phyloP scores from a whole-genome alignment of 2,329 filamentous ascomycete genomes.

The Raffaelea deltoideospora region DNA sequence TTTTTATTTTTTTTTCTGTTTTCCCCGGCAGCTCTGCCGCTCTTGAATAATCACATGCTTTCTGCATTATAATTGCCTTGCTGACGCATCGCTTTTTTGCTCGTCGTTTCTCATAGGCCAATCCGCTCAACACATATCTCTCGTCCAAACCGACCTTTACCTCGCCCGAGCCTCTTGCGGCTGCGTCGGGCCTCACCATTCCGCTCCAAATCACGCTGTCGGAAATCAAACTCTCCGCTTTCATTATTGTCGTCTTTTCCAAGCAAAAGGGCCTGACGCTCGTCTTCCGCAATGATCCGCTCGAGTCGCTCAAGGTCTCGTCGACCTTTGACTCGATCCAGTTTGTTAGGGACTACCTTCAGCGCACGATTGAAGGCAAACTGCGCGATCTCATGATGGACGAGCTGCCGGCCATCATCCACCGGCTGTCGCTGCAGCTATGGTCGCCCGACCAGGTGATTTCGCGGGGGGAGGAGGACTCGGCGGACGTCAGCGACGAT shows the following conservation, averaged over 20 bases:
- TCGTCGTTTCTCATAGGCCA: slow-evolving; percentile 47
- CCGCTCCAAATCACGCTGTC: slow-evolving; percentile 95
- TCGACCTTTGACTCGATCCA: slow-evolving; percentile 98
- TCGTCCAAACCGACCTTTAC: slow-evolving; percentile 84
- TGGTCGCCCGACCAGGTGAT: slow-evolving; percentile 79
- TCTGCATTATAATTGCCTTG: no score
- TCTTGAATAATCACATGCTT: no score
- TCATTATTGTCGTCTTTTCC: slow-evolving; percentile 95
- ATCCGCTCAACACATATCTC: slow-evolving; percentile 91
- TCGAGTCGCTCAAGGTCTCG: slow-evolving; percentile 95
- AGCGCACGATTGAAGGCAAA: slow-evolving; percentile 90
- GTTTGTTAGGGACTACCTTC: slow-evolving; percentile 92
- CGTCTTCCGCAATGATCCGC: slow-evolving; percentile 93
- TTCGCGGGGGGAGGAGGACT: slow-evolving; percentile 38
- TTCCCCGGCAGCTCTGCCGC: neutral
- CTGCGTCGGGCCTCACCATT: slow-evolving; percentile 83
- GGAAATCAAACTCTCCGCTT: slow-evolving; percentile 87
- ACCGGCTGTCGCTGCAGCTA: slow-evolving; percentile 72
- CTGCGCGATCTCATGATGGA: slow-evolving; percentile 94
- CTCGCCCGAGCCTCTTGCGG: slow-evolving; percentile 81
- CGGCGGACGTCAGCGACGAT: slow-evolving; percentile 31
- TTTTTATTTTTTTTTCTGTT: neutral
- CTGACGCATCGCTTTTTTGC: no score
- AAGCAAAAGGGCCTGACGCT: slow-evolving; percentile 93
- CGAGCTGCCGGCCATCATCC: slow-evolving; percentile 89